These are phyloP conservation scores for Candida sp. DNA, from an alignment of 1,139 yeast genomes.

Conservation along the genomic window DNA sequence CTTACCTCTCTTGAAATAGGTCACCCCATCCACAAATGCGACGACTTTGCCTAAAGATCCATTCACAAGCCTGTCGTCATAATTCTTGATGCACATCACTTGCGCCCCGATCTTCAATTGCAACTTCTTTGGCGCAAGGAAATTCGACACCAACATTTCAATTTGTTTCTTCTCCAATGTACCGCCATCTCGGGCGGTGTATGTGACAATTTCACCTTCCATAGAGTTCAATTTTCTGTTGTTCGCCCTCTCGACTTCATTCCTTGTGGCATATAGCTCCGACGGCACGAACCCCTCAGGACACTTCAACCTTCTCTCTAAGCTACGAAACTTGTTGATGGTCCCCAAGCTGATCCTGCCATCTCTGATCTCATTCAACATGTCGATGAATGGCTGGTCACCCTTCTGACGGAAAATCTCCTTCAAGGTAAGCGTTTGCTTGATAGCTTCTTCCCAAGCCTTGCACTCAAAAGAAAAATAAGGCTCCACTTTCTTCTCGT, in stretches of 20 bases:
- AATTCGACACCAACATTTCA: conserved; percentile 57
- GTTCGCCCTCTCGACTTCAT: conserved; percentile 86
- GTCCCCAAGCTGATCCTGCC: conserved; percentile 69
- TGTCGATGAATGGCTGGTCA: conserved; percentile 73
- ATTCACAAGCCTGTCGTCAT: conserved; percentile 86
- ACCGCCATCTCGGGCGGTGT: conserved; percentile 71
- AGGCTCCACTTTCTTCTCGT: conserved; percentile 26
- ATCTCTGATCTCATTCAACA: conserved; percentile 86
- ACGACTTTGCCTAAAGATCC: conserved; percentile 88
- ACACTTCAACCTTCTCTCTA: conserved; percentile 58
- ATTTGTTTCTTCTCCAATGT: conserved; percentile 45
- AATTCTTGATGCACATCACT: conserved; percentile 94
- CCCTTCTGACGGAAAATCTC: conserved; percentile 95
- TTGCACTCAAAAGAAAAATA: conserved; percentile 79
- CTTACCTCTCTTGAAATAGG: conserved; percentile 25
- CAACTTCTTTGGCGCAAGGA: conserved; percentile 71
- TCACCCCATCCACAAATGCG: conserved; percentile 42
- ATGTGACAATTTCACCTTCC: conserved; percentile 51
- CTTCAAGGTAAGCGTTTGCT: conserved; percentile 67
- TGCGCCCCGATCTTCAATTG: conserved; percentile 83
- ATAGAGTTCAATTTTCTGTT: conserved; percentile 53
- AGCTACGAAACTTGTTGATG: conserved; percentile 52
- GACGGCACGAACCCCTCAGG: conserved; percentile 86
- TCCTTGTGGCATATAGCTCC: conserved; percentile 80
- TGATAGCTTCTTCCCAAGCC: conserved; percentile 72